These are phyloP conservation scores for Pelargonium nanum DNA, from an alignment of 345 rosid genomes.

Conservation along the genomic window DNA sequence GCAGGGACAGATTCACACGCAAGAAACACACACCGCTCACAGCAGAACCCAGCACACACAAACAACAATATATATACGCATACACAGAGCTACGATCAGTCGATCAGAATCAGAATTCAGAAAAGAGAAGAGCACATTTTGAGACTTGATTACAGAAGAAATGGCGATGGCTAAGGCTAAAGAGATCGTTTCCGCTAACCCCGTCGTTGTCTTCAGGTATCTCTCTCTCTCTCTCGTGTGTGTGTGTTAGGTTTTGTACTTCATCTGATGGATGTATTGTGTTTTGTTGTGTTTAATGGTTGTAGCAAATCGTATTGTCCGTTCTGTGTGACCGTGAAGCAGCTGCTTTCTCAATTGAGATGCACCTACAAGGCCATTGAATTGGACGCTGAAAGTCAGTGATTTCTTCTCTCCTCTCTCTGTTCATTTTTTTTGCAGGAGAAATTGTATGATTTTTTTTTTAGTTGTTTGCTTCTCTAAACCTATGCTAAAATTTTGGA, in stretches of 20 bases:
- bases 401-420: too few relatives aligned
- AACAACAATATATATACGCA: not conserved
- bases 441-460: too few relatives aligned
- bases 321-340: constrained; percentile 49
- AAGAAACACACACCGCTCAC: too few relatives aligned
- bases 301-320: constrained; percentile 69
- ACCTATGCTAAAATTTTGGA: not conserved
- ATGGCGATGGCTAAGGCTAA: constrained; percentile 57
- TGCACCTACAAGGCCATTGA: constrained; percentile 45
- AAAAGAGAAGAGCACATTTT: not conserved
- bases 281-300: not conserved
- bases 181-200: constrained; percentile 40
- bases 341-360: constrained; percentile 46
- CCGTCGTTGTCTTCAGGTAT: constrained; percentile 74
- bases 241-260: not conserved
- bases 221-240: not conserved
- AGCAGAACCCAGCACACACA: too few relatives aligned
- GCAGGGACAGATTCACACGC: too few relatives aligned
- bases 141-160: not conserved
- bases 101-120: too few relatives aligned
- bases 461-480: too few relatives aligned
- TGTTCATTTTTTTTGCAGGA: not conserved
- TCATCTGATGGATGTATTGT: not conserved
- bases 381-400: constrained; percentile 54
- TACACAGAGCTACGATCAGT: not conserved